Percentiles rank a stretch among this genome's conserved stretches.
phyloP scores from a whole-genome alignment of 805 yeast genomes.

The Hanseniaspora lindneri region DNA sequence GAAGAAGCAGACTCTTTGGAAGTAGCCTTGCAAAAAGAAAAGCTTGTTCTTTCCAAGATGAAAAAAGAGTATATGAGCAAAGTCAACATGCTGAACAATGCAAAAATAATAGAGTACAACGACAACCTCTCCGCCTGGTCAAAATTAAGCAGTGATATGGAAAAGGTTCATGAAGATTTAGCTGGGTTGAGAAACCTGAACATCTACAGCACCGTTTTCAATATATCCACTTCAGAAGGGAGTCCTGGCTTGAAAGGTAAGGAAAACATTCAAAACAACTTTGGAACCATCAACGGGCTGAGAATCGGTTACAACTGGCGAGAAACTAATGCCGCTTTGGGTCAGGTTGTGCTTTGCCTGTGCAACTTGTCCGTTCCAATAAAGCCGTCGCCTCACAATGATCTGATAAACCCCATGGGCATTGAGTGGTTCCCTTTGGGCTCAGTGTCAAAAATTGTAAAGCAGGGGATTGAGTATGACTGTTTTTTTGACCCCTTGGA shows the following conservation, averaged over 20 bases:
- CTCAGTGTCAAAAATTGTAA: conserved; percentile 14
- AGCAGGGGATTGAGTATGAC: conserved; percentile 6
- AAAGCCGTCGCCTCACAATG: conserved; percentile 18
- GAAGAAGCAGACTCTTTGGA: conserved; percentile 36
- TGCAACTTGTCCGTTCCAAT: conserved; percentile 9
- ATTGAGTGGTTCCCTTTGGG: conserved; percentile 34
- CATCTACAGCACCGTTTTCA: conserved; percentile 71
- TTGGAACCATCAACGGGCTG: conserved; percentile 78
- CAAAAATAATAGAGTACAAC: conserved; percentile 41
- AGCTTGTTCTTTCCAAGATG: conserved; percentile 38
- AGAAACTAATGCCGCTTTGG: conserved; percentile 83
- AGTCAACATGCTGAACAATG: conserved; percentile 36
- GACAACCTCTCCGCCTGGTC: conserved; percentile 46
- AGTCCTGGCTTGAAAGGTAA: not conserved
- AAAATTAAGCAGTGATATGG: conserved; percentile 51
- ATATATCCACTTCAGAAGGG: conserved; percentile 65
- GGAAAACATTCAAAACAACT: conserved; percentile 23
- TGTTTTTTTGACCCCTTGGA: conserved; percentile 9
- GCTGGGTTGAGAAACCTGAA: conserved; percentile 64
- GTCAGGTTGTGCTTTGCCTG: conserved; percentile 63
- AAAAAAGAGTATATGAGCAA: conserved; percentile 38
- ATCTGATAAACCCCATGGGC: conserved; percentile 34
- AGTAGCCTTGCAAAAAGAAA: conserved; percentile 32
- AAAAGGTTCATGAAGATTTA: conserved; percentile 49
- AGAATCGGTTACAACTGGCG: conserved; percentile 88